These are phyloP conservation scores for Fagus sylvatica DNA, from an alignment of 306 rosid species.

Conservation along the genomic window DNA sequence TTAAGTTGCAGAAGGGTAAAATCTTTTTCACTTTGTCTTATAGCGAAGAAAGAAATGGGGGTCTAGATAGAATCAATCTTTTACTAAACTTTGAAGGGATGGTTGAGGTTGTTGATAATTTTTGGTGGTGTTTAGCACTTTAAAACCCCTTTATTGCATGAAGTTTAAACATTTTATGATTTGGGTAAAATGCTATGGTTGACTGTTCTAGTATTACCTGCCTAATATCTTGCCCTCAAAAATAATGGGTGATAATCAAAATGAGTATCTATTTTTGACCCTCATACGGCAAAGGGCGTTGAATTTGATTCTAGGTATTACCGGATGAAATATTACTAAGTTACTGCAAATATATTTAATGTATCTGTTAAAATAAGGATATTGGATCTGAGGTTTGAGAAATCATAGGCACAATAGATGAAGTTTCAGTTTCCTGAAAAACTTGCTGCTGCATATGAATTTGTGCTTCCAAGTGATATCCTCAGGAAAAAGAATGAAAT, in stretches of 20 bases:
- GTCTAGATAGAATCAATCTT: background rate
- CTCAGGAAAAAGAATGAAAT: background rate
- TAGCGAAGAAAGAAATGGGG: background rate
- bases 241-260: background rate
- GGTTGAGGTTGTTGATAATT: background rate
- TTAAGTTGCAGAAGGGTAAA: background rate
- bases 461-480: background rate
- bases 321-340: no score
- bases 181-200: background rate
- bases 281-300: background rate
- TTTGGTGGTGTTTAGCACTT: background rate
- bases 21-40: background rate
- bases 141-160: background rate
- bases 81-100: conserved; percentile 1
- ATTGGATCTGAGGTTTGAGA: background rate
- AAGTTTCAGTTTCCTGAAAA: background rate
- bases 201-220: background rate
- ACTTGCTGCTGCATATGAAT: background rate
- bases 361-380: background rate
- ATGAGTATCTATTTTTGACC: background rate
- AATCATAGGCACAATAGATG: background rate
- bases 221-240: background rate
- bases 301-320: background rate
- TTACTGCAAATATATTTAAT: background rate
- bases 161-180: background rate